Base-by-base conservation (phyloP, 495 filamentous ascomycete species). In the Staphylotrichum tortipilum region DNA sequence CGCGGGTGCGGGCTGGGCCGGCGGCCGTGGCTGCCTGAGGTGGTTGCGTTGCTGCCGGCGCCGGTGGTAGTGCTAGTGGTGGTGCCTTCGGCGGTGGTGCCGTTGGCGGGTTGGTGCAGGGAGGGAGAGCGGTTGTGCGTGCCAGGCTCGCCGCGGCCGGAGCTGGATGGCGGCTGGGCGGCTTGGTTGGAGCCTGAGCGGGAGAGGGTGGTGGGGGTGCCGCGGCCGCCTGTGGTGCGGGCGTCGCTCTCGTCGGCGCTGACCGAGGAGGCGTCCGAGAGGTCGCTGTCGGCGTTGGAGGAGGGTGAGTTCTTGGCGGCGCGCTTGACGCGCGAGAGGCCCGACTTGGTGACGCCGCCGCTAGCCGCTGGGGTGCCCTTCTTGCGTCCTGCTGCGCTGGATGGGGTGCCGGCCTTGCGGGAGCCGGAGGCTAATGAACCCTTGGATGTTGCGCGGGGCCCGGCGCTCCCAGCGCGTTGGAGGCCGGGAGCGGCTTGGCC, bases 401-500 rank as follows among this genome's bases (percentile, higher is more conserved):
- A 79, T 1, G 84, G 81, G 0, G 83, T 77, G 29, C 84, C 85
- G 18, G 56, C 46, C 65, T 86, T 88, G 9, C 73, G 77, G 4
- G 68, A 59, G 0, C 47, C 53, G 8, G 61, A 58, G 26, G 40
- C 44, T 22, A 60, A 57, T 2, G 53, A 55, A 0, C 70, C 69
- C 50, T 83, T 79, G 49, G 78, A 72, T 52, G 72, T 73, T 31
- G 68, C 57, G 31, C 84, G 75, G 1, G 86, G 85, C 2, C 85
- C 85, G 2, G 76, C 83, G 59, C 85, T 89, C 23, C 86, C 86
- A 2, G 82, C 84, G 24, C 86, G 76, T 40, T 73, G 78, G 10
- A 70, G 59, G 9, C 69, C 71, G 1, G 66, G 64, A 6, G 84
- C 83, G 12, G 85, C 84, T 1, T 56, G 54, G 3, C 78, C 76